Evolutionary conservation across 2,329 filamentous ascomycete genomes (phyloP).

Genomic region (Sordariomycetes sp.): DNA sequence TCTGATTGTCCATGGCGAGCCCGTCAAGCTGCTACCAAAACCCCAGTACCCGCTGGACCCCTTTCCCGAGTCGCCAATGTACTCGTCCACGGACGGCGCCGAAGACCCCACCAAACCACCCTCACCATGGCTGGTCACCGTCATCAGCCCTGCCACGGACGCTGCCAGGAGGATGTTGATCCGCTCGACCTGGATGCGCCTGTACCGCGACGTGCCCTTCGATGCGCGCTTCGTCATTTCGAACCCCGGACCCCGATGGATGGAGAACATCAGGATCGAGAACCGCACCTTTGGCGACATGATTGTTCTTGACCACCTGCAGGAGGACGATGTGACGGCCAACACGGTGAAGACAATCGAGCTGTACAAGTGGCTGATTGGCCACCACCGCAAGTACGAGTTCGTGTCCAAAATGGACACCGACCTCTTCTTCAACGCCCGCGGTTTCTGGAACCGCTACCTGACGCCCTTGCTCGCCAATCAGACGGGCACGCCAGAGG

Average conservation of each 20-base stretch:
- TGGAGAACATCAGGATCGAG: conserved; percentile 14
- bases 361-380: conserved; percentile 20
- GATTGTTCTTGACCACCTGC: conserved; percentile 20
- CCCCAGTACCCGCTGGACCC: conserved; percentile 10
- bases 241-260: conserved; percentile 17
- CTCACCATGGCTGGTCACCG: conserved; percentile 17
- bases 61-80: conserved; percentile 15
- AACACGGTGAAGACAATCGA: conserved; percentile 24
- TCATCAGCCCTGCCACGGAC: conserved; percentile 17
- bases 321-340: conserved; percentile 18
- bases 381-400: conserved; percentile 12
- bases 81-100: conserved; percentile 1
- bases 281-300: conserved; percentile 22
- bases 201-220: conserved; percentile 18
- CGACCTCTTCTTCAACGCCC: conserved; percentile 20
- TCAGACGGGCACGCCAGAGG: conserved; percentile 4
- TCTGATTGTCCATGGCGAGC: conserved; percentile 6
- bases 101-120: background rate
- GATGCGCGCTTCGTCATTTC: conserved; percentile 19
- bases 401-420: conserved; percentile 23
- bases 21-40: conserved; percentile 4
- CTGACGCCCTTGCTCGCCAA: conserved; percentile 13
- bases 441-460: conserved; percentile 18
- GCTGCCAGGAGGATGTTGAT: conserved; percentile 18
- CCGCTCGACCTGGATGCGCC: conserved; percentile 19